phyloP scores from a whole-genome alignment of 495 filamentous ascomycete species.

The Articulospora tetracladia region DNA sequence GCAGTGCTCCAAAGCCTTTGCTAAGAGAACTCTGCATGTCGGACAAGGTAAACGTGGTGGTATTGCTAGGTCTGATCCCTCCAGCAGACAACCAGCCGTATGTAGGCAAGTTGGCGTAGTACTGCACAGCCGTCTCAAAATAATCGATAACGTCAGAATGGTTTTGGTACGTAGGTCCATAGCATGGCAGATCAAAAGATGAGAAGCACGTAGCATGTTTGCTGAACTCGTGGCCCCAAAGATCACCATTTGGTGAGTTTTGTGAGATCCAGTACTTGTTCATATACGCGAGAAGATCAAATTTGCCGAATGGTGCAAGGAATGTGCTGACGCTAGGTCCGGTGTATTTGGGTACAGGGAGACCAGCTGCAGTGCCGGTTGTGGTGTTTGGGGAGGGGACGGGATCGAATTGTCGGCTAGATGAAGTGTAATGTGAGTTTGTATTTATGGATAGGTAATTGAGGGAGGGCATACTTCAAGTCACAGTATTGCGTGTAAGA shows the following conservation, averaged over 20 bases:
- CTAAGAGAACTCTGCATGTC: conserved; percentile 36
- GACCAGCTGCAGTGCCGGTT: conserved; percentile 35
- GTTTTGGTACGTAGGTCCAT: conserved; percentile 35
- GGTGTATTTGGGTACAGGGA: conserved; percentile 39
- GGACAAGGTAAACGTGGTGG: conserved; percentile 34
- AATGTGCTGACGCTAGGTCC: conserved; percentile 42
- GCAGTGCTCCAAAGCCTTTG: conserved; percentile 34
- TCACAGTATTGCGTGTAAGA: conserved; percentile 54
- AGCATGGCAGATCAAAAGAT: conserved; percentile 47
- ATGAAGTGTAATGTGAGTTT: not conserved
- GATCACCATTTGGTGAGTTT: conserved; percentile 35
- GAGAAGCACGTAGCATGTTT: conserved; percentile 55
- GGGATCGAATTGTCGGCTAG: conserved; percentile 47
- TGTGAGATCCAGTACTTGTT: conserved; percentile 30
- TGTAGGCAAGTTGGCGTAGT: conserved; percentile 40
- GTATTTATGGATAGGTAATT: too few relatives aligned
- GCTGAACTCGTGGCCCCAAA: conserved; percentile 54
- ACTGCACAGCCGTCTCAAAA: conserved; percentile 37
- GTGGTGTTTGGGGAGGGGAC: conserved; percentile 48
- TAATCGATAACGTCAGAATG: conserved; percentile 46
- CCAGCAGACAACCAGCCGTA: conserved; percentile 37
- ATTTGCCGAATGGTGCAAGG: conserved; percentile 38
- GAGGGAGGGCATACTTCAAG: conserved; percentile 29
- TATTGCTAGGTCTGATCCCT: conserved; percentile 32
- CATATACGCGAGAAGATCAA: conserved; percentile 47